Evolutionary conservation across 345 rosid genomes (phyloP), one percentile per base, ranked within the genome.

Genomic region (Gynandropsis gynandra): DNA sequence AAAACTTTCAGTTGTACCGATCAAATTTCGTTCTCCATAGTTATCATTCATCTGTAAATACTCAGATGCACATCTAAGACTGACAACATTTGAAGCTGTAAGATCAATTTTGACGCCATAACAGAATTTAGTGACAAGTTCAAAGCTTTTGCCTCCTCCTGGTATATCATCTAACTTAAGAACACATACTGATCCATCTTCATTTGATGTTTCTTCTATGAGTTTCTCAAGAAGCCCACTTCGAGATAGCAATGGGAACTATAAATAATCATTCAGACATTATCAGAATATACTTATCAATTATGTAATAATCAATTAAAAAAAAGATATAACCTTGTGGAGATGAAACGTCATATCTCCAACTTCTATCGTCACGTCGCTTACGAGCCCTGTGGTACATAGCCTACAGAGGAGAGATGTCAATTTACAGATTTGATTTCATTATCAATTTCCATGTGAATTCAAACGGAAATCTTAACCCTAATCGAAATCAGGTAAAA

Each of bases 161-260:
- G 87, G 95, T 15, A 82, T 54, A 31, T 69, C 89, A 71, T 76
- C 70, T 48, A 85, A 72, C 48, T 67, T 72, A 43, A 85, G 39
- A 47, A 71, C 50, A 37, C 78, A 69, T 40, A 14, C 42, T 47
- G 79, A 65, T 48, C 62, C 76, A 18, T 71, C 77, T 45, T 64
- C 72, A 11, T 18, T 56, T 4, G 68, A 60, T 32, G 56, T 42
- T 15, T 78, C 77, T 63, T 67, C 87, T 14, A 80, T 77, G 15
- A 81, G 74, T 48, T 41, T 70, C 56, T 69, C 81, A 10, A 85
- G 67, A 10, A 80, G 49, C 17, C 77, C 78, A 67, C 95, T 82
- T 68, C 75, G 72, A 7, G 95, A 82, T 34, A 85, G 79, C 65
- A 85, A 60, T 7, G 95, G 95, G 46, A 82, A 85, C 95, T 85